phyloP scores from a whole-genome alignment of 1,139 yeast species.

The Yamadazyma epiphylla region DNA sequence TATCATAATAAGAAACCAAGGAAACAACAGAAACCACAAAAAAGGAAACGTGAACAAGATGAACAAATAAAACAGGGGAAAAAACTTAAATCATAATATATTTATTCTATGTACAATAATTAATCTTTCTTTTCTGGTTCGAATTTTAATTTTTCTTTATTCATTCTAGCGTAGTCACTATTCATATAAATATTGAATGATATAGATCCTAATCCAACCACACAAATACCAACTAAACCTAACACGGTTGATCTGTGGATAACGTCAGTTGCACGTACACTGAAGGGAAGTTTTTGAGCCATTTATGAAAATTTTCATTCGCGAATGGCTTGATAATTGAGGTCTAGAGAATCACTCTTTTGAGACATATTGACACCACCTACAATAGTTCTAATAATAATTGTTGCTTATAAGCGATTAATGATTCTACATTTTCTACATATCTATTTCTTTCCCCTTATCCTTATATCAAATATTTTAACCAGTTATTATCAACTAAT shows the following conservation, averaged over 20 bases:
- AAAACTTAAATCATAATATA: conserved; percentile 1
- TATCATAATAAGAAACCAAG: conserved; percentile 47
- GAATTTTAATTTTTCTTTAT: conserved; percentile 38
- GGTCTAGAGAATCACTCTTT: no score
- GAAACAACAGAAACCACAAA: conserved; percentile 15
- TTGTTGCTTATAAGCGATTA: no score
- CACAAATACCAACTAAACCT: conserved; percentile 62
- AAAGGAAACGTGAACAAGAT: neutral
- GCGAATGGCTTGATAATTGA: neutral
- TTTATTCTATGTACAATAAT: conserved; percentile 7
- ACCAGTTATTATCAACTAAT: conserved; percentile 34
- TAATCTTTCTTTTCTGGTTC: conserved; percentile 19
- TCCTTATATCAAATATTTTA: conserved; percentile 33
- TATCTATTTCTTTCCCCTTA: no score
- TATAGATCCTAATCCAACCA: conserved; percentile 53
- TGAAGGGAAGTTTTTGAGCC: conserved; percentile 37
- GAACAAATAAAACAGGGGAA: neutral
- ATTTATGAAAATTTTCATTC: conserved; percentile 9
- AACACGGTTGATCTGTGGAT: conserved; percentile 80
- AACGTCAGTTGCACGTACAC: conserved; percentile 66
- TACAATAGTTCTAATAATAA: no score
- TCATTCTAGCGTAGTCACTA: conserved; percentile 43
- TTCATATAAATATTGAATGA: conserved; percentile 61
- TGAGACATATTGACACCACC: no score
- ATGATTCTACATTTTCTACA: no score